Percentiles rank a stretch among this genome's conserved stretches.
Conservation (phyloP, 1,284 basidiomycete species). For the Boletus nobilissimus region DNA sequence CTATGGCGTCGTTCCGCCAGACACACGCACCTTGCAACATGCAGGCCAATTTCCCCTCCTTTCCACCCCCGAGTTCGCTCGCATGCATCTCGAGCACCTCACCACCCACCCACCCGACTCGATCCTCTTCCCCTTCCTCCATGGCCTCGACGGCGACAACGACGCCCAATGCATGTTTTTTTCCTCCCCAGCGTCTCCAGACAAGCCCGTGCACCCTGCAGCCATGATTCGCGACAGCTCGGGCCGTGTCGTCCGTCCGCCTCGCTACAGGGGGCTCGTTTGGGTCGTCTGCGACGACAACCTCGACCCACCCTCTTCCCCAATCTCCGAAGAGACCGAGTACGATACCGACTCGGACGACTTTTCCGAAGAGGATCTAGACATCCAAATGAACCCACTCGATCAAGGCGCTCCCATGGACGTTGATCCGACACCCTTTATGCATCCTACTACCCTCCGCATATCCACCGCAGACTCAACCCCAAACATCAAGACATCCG, state of each 20-base stretch:
- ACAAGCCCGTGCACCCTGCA: conserved; percentile 31
- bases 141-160: conserved; percentile 84
- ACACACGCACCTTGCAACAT: conserved; percentile 37
- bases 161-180: conserved; percentile 83
- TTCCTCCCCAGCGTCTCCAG: conserved; percentile 48
- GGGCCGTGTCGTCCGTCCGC: conserved; percentile 47
- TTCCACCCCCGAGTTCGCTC: conserved; percentile 64
- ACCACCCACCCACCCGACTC: conserved; percentile 77
- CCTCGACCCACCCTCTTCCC: conserved; percentile 47
- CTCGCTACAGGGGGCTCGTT: conserved; percentile 70
- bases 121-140: conserved; percentile 84
- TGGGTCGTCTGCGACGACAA: conserved; percentile 82
- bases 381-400: conserved; percentile 45
- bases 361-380: conserved; percentile 48
- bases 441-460: conserved; percentile 64
- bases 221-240: conserved; percentile 41
- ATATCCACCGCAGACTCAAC: conserved; percentile 44
- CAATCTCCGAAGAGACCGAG: conserved; percentile 47
- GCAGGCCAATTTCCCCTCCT: conserved; percentile 50
- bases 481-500: conserved; percentile 34
- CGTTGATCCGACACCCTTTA: conserved; percentile 49
- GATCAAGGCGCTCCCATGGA: conserved; percentile 44
- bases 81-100: conserved; percentile 70
- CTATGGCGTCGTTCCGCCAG: conserved; percentile 54
- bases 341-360: conserved; percentile 50